Conservation (phyloP, 768 basidiomycete species). For the Phallus indusiatus region DNA sequence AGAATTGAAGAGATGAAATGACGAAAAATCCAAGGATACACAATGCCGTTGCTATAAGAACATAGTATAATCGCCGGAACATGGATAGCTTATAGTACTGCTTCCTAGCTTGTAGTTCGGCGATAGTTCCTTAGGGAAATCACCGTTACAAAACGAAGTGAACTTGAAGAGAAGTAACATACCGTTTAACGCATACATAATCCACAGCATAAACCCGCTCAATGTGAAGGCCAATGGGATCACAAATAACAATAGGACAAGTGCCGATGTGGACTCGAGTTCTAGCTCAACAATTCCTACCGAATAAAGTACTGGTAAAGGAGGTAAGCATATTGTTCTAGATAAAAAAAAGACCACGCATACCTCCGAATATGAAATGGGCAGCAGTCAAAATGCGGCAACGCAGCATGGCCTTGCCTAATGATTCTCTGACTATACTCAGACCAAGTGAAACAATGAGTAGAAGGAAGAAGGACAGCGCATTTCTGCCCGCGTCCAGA, state of each 20-base stretch:
- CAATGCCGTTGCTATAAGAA: constrained; percentile 73
- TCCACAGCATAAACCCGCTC: constrained; percentile 96
- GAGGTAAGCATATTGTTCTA: background rate
- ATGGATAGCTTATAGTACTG: constrained; percentile 79
- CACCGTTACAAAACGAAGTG: constrained; percentile 7
- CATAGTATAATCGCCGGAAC: constrained; percentile 81
- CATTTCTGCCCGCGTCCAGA: constrained; percentile 89
- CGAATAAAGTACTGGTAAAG: constrained; percentile 67
- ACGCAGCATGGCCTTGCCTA: constrained; percentile 76
- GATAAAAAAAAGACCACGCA: background rate
- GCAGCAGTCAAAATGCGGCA: constrained; percentile 73
- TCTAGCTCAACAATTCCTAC: constrained; percentile 92
- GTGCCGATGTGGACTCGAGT: constrained; percentile 80
- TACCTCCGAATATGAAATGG: constrained; percentile 93
- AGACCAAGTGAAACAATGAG: constrained; percentile 88
- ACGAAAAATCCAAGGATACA: constrained; percentile 87
- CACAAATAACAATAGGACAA: constrained; percentile 80
- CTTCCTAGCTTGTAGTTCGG: constrained; percentile 76
- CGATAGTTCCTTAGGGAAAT: constrained; percentile 66
- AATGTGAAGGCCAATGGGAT: constrained; percentile 91
- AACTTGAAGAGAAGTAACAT: constrained; percentile 13
- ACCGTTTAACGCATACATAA: constrained; percentile 86
- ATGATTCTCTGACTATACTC: constrained; percentile 81
- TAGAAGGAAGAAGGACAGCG: constrained; percentile 91
- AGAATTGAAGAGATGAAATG: constrained; percentile 84